phyloP scores from a whole-genome alignment of 1,139 yeast species.

The Kodamaea sp. region DNA sequence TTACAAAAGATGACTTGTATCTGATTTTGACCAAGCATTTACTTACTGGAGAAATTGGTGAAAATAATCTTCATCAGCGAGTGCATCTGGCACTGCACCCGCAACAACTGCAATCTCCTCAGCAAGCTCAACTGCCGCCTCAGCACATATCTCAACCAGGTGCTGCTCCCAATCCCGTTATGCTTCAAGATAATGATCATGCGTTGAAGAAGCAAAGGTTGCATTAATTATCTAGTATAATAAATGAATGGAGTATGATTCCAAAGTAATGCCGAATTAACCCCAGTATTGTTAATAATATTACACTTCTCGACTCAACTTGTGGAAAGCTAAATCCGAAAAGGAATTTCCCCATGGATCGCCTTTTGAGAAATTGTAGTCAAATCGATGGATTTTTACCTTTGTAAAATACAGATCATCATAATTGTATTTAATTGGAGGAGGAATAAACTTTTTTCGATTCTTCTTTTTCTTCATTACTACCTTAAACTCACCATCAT shows the following conservation, averaged over 20 bases:
- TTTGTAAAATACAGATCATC: conserved; percentile 31
- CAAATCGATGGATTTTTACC: conserved; percentile 18
- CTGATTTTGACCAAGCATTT: conserved; percentile 71
- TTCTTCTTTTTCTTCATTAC: conserved; percentile 29
- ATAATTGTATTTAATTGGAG: conserved; percentile 35
- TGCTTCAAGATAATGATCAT: conserved; percentile 9
- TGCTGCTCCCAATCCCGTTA: conserved; percentile 9
- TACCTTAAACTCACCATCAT: conserved; percentile 28
- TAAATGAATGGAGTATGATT: not conserved
- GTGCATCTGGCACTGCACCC: conserved; percentile 5
- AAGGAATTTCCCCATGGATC: conserved; percentile 53
- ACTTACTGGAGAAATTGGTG: conserved; percentile 18
- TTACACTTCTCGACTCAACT: not conserved
- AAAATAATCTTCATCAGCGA: conserved; percentile 1
- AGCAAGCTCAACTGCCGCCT: not conserved
- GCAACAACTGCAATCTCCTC: conserved; percentile 2
- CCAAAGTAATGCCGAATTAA: not conserved
- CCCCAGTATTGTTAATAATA: conserved; percentile 1
- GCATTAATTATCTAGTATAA: conserved; percentile 3
- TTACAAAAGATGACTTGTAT: conserved; percentile 79
- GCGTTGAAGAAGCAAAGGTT: conserved; percentile 17
- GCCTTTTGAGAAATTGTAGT: conserved; percentile 14
- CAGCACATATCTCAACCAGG: conserved; percentile 1
- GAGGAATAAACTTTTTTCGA: conserved; percentile 26
- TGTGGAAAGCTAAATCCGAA: conserved; percentile 50